phyloP scores from a whole-genome alignment of 441 rosid genomes.

The Pelargonium australe region DNA sequence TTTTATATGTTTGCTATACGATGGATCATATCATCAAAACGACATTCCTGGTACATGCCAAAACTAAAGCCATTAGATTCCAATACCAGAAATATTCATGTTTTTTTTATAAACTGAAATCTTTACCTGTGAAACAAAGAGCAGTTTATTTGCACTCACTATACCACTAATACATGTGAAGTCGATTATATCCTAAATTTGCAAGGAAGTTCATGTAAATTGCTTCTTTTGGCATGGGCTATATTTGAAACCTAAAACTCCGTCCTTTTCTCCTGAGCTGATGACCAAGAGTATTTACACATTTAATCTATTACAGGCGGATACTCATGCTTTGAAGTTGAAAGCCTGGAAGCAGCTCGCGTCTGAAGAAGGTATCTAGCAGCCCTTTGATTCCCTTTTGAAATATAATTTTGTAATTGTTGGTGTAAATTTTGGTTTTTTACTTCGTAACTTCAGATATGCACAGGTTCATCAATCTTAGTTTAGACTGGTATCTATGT shows the following conservation, averaged over 20 bases:
- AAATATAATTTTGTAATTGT: background rate
- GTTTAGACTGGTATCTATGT: background rate
- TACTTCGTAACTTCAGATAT: background rate
- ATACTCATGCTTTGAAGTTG: conserved; percentile 66
- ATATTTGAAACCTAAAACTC: background rate
- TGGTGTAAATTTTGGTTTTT: background rate
- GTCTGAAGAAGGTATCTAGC: conserved; percentile 62
- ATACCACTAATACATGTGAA: too few relatives aligned
- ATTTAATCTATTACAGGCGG: conserved; percentile 48
- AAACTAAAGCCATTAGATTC: too few relatives aligned
- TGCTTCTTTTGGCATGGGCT: background rate
- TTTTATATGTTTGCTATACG: too few relatives aligned
- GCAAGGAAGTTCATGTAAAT: background rate
- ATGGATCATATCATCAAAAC: too few relatives aligned
- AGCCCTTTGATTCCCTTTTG: background rate
- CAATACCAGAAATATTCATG: too few relatives aligned
- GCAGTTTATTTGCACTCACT: too few relatives aligned
- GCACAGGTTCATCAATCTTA: background rate
- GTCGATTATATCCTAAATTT: background rate
- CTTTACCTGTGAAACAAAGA: too few relatives aligned
- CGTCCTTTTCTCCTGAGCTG: background rate
- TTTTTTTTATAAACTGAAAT: too few relatives aligned
- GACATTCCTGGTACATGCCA: too few relatives aligned
- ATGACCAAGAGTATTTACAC: background rate
- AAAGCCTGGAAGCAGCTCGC: conserved; percentile 92